Percentiles rank a stretch among this genome's conserved stretches.
Conservation (phyloP, 495 filamentous ascomycete species). For the Collariella sp. region DNA sequence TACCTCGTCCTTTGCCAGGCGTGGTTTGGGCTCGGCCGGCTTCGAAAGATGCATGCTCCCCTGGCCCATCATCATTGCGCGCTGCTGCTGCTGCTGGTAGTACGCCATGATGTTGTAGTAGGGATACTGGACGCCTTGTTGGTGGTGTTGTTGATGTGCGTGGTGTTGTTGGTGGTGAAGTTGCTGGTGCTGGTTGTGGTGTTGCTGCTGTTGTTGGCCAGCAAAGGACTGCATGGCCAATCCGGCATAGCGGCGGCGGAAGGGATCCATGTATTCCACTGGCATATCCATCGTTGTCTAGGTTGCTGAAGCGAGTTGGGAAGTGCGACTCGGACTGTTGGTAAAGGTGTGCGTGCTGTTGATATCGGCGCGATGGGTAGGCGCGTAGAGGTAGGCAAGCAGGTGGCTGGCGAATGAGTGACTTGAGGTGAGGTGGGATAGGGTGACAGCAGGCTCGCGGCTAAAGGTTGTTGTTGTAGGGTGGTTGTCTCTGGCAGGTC, state of each 20-base stretch:
- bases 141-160: slow-evolving; percentile 16
- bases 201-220: slow-evolving; percentile 16
- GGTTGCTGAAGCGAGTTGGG: neutral
- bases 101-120: slow-evolving; percentile 25
- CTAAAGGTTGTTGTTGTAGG: neutral
- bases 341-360: neutral
- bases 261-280: slow-evolving; percentile 24
- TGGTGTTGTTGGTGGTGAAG: slow-evolving; percentile 19
- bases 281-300: slow-evolving; percentile 17
- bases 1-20: slow-evolving; percentile 75
- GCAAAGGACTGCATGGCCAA: slow-evolving; percentile 15
- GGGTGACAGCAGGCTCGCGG: neutral
- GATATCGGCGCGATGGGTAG: too few relatives aligned
- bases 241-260: slow-evolving; percentile 18
- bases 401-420: slow-evolving; percentile 31
- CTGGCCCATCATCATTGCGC: slow-evolving; percentile 27
- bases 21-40: slow-evolving; percentile 51
- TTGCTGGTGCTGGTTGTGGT: too few relatives aligned
- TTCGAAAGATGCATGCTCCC: slow-evolving; percentile 25
- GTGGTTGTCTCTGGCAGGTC: slow-evolving; percentile 12
- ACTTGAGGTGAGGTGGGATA: slow-evolving; percentile 33
- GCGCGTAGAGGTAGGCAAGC: too few relatives aligned
- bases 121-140: slow-evolving; percentile 17
- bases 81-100: slow-evolving; percentile 26
- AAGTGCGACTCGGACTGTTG: neutral